Conservation (phyloP, 164 flowering plant species). For the Vitis rupestris region DNA sequence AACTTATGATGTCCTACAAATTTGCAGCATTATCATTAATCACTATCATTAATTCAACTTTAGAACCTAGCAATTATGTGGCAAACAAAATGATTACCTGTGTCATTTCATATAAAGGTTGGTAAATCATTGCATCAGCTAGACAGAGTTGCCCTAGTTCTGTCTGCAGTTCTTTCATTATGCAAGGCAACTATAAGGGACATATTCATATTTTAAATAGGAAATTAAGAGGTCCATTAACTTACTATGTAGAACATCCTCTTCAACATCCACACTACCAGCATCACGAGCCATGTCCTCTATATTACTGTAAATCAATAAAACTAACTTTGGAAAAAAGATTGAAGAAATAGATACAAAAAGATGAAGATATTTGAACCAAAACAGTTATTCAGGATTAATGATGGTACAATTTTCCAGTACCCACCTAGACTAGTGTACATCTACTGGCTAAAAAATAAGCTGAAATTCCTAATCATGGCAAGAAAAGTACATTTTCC, state of each 20-base stretch:
- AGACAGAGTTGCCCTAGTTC: slow-evolving; percentile 69
- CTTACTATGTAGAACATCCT: slow-evolving; percentile 71
- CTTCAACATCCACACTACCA: slow-evolving; percentile 86
- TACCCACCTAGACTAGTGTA: no score
- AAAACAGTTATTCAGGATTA: no score
- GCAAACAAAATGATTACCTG: slow-evolving; percentile 43
- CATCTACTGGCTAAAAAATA: no score
- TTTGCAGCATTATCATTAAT: neutral
- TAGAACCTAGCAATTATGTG: neutral
- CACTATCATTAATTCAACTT: neutral
- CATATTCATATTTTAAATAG: neutral
- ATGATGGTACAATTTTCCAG: no score
- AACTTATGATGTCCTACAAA: slow-evolving; percentile 67
- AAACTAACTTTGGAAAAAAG: slow-evolving; percentile 6
- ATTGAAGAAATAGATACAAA: neutral
- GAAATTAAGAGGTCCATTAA: slow-evolving; percentile 9
- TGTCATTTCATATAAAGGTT: slow-evolving; percentile 73
- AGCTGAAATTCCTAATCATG: no score
- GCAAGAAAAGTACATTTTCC: no score
- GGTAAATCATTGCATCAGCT: slow-evolving; percentile 49
- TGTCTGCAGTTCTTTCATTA: slow-evolving; percentile 59
- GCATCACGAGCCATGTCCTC: slow-evolving; percentile 96
- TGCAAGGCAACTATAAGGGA: slow-evolving; percentile 20
- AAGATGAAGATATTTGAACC: neutral
- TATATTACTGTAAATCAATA: slow-evolving; percentile 64